A percentile compares a stretch with the other conserved stretches of the same genome.
phyloP scores from a whole-genome alignment of 2,329 filamentous ascomycete genomes.

The Sordariomycetes sp. region DNA sequence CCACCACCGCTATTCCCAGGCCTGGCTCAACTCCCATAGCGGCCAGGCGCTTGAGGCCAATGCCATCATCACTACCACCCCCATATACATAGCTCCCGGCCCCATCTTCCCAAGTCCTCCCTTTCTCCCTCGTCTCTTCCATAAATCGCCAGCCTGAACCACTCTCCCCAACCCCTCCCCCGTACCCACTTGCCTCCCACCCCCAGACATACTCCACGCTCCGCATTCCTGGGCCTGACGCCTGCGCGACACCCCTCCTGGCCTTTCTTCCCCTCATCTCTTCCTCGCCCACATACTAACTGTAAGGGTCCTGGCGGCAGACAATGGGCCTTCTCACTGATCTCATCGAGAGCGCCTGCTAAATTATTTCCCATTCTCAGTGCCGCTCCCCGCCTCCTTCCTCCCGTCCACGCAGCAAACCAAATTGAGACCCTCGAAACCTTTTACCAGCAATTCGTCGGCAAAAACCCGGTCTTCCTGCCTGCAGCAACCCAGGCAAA shows the following conservation, averaged over 20 bases:
- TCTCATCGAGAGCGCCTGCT: not conserved
- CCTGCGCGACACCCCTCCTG: not conserved
- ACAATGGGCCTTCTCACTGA: not conserved
- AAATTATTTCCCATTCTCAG: not conserved
- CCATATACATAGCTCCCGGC: not conserved
- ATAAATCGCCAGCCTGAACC: not conserved
- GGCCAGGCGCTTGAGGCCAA: not conserved
- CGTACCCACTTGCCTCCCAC: constrained; percentile 2
- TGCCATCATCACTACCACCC: constrained; percentile 1
- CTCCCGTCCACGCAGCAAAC: not conserved
- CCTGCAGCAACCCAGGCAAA: not conserved
- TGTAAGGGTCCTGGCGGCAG: not conserved
- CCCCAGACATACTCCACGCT: constrained; percentile 4
- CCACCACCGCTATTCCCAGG: constrained; percentile 1
- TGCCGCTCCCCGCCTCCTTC: not conserved
- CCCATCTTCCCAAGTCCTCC: not conserved
- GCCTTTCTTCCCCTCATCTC: not conserved
- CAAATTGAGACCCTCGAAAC: not conserved
- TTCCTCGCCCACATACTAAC: not conserved
- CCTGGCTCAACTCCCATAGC: not conserved
- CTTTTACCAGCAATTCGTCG: not conserved
- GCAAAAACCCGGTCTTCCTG: not conserved
- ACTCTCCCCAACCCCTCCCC: not conserved
- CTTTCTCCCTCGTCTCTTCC: not conserved
- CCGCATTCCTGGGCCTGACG: constrained; percentile 2